Evolutionary conservation across 345 rosid species (phyloP).

Genomic region (Excoecaria cochinchinensis): DNA sequence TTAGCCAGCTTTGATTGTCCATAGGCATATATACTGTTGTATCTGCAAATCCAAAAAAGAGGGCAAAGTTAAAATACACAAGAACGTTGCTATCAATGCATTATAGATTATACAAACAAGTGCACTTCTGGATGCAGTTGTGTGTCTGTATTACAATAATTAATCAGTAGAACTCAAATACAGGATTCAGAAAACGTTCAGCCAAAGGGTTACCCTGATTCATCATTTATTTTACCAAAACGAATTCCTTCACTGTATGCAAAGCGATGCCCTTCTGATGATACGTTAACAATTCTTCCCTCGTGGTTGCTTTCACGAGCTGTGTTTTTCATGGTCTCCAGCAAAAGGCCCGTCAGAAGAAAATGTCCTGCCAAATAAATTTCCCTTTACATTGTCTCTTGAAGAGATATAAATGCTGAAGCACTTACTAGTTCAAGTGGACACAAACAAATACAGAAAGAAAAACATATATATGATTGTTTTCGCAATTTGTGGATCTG

Average conservation of each 20-base stretch:
- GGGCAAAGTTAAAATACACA: background rate
- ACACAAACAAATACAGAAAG: no score
- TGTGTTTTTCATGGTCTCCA: conserved; percentile 50
- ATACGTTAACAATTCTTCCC: conserved; percentile 48
- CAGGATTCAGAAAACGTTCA: background rate
- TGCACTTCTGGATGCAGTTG: background rate
- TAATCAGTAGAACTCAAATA: background rate
- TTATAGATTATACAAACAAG: background rate
- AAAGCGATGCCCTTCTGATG: conserved; percentile 39
- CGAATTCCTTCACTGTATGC: conserved; percentile 43
- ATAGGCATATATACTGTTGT: conserved; percentile 41
- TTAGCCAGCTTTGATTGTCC: conserved; percentile 72
- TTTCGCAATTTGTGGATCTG: background rate
- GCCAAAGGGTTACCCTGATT: conserved; percentile 33
- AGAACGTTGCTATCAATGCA: background rate
- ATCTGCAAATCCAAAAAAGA: conserved; percentile 35
- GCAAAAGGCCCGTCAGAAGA: conserved; percentile 45
- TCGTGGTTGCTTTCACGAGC: conserved; percentile 34
- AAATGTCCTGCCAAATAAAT: conserved; percentile 44
- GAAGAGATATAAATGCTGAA: background rate
- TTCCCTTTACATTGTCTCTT: background rate
- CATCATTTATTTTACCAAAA: conserved; percentile 42
- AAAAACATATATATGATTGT: no score
- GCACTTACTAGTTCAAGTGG: background rate
- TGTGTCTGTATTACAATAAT: no score